Evolutionary conservation across 225 moss, liverwort and hornwort genomes (phyloP).

Genomic region (Polytrichum commune): DNA sequence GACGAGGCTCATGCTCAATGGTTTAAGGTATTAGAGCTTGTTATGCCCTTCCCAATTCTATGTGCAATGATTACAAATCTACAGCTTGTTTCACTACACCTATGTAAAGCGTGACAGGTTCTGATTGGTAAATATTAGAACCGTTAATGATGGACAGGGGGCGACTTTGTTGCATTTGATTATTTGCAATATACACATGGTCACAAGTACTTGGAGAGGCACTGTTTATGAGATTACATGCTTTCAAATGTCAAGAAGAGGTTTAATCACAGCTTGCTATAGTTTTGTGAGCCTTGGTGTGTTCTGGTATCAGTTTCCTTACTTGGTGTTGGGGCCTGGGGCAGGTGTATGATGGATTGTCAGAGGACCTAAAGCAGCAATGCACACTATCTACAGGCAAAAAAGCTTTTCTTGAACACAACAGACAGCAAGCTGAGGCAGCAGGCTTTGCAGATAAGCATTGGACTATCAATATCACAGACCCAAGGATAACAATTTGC

Average conservation of each 20-base stretch:
- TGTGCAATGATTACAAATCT: not conserved
- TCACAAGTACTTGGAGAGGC: too few species aligned
- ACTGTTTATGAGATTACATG: too few species aligned
- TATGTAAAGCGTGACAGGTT: not conserved
- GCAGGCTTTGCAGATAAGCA: conserved; percentile 48
- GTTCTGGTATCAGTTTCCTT: too few species aligned
- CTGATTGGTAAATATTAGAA: too few species aligned
- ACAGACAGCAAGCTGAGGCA: conserved; percentile 52
- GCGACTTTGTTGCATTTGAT: not conserved
- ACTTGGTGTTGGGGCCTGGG: not conserved
- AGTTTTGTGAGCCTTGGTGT: not conserved
- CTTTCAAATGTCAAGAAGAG: too few species aligned
- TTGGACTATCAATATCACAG: conserved; percentile 53
- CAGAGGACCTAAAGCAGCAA: conserved; percentile 39
- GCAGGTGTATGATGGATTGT: conserved; percentile 65
- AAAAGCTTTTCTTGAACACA: conserved; percentile 54
- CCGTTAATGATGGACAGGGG: too few species aligned
- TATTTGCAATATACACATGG: too few species aligned
- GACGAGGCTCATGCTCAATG: conserved; percentile 57
- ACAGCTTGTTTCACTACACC: not conserved
- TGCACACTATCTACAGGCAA: conserved; percentile 46
- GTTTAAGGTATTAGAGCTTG: conserved; percentile 33
- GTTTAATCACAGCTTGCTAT: not conserved
- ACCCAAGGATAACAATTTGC: conserved; percentile 47
- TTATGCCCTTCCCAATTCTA: not conserved